A percentile compares a stretch with the other conserved stretches of the same genome.
phyloP scores from a whole-genome alignment of 257 asterid genomes.

The Solanum corneliomulleri region DNA sequence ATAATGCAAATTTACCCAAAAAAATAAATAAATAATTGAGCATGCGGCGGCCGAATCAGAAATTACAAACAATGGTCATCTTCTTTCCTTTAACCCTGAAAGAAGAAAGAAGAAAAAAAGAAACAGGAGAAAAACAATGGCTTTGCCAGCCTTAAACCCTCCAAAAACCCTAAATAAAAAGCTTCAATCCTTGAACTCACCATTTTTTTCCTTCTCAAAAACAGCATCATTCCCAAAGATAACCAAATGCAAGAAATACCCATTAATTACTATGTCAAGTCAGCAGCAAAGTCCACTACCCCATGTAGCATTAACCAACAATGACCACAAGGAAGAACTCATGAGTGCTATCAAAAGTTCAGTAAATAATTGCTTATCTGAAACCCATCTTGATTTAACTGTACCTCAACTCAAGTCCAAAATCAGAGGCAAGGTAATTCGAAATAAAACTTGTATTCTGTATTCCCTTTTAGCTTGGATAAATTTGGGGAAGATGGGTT shows the following conservation, averaged over 20 bases:
- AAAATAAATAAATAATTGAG: too few species aligned
- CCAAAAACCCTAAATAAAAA: slow-evolving; percentile 24
- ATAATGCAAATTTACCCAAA: neutral
- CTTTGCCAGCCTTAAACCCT: slow-evolving; percentile 27
- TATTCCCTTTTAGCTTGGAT: neutral
- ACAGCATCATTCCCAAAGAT: neutral
- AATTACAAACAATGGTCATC: neutral
- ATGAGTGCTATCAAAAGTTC: slow-evolving; percentile 45
- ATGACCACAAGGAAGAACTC: slow-evolving; percentile 40
- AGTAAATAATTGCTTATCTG: slow-evolving; percentile 56
- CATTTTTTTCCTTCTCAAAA: slow-evolving; percentile 5
- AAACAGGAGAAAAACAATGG: slow-evolving; percentile 9
- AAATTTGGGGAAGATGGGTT: neutral
- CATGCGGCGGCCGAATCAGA: neutral
- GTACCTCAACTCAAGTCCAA: slow-evolving; percentile 67
- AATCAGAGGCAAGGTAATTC: slow-evolving; percentile 74
- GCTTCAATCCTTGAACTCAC: neutral
- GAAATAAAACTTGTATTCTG: neutral
- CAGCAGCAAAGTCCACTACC: slow-evolving; percentile 10
- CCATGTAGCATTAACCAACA: slow-evolving; percentile 18
- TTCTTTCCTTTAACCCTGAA: neutral
- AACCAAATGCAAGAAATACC: slow-evolving; percentile 16
- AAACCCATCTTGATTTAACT: slow-evolving; percentile 61
- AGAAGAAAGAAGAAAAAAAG: neutral
- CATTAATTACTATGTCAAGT: slow-evolving; percentile 28